Percentiles rank a stretch among this genome's conserved stretches.
These are phyloP conservation scores for Peziza echinospora DNA, from an alignment of 495 filamentous ascomycete species.

Conservation along the genomic window DNA sequence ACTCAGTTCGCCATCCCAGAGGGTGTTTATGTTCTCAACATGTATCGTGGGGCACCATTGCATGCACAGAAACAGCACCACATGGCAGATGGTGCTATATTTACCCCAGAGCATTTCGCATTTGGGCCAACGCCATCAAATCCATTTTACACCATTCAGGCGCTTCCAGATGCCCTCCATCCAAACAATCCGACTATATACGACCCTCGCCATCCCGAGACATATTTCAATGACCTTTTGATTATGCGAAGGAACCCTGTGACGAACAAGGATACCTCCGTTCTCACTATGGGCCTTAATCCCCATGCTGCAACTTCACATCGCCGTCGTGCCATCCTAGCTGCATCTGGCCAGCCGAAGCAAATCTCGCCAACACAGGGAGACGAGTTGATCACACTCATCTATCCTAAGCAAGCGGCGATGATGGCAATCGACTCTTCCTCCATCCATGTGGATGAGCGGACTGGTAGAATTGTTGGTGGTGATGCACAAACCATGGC, in stretches of 20 bases:
- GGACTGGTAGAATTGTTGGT: conserved; percentile 1
- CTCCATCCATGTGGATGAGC: neutral
- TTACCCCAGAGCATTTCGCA: conserved; percentile 9
- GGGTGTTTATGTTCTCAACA: conserved; percentile 8
- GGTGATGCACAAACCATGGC: neutral
- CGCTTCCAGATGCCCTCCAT: conserved; percentile 5
- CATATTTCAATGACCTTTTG: conserved; percentile 10
- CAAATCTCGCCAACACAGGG: neutral
- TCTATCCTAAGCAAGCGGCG: conserved; percentile 14
- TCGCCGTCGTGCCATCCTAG: neutral
- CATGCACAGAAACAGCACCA: neutral
- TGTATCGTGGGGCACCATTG: conserved; percentile 10
- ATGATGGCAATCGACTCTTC: conserved; percentile 8
- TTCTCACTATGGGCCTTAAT: conserved; percentile 9
- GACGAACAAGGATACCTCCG: conserved; percentile 4
- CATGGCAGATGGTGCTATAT: neutral
- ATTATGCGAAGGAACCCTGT: conserved; percentile 10
- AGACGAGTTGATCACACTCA: conserved; percentile 10
- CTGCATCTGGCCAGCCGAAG: neutral
- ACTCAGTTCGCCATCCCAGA: neutral
- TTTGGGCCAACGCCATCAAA: conserved; percentile 8
- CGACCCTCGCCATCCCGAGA: neutral
- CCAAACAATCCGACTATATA: neutral
- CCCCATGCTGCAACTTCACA: conserved; percentile 2
- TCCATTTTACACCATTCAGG: conserved; percentile 12